A percentile compares a stretch with the other conserved stretches of the same genome.
These are phyloP conservation scores for Microdochium nivale DNA, from an alignment of 2,329 filamentous ascomycete genomes.

Conservation along the genomic window DNA sequence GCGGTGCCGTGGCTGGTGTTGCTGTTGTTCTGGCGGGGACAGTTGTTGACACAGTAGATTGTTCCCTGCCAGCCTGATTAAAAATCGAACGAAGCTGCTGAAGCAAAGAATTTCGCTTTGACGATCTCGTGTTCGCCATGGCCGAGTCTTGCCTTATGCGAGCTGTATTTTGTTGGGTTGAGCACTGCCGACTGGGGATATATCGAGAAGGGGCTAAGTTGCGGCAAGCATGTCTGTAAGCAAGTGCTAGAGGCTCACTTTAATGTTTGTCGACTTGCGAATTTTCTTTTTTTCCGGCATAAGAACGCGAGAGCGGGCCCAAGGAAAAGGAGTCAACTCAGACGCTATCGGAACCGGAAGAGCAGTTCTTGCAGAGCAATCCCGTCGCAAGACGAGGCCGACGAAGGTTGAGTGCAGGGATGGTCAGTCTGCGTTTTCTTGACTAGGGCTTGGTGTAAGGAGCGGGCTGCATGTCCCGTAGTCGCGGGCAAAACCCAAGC, in stretches of 20 bases:
- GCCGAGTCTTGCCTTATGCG: not conserved
- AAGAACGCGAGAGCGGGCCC: not conserved
- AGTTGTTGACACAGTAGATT: constrained; percentile 1
- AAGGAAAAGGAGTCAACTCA: not conserved
- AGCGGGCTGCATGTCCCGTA: not conserved
- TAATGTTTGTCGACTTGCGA: not conserved
- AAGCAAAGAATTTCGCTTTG: constrained; percentile 3
- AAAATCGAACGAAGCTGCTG: constrained; percentile 4
- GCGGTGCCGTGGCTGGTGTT: not conserved
- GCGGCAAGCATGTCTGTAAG: not conserved
- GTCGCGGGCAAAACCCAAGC: not conserved
- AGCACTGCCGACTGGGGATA: not conserved
- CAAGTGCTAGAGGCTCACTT: not conserved
- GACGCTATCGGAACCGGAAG: not conserved
- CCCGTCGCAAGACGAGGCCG: not conserved
- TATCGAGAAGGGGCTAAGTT: not conserved
- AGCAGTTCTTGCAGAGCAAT: not conserved
- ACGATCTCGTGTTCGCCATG: not conserved
- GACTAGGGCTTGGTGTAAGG: not conserved
- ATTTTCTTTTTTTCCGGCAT: not conserved
- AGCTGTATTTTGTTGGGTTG: not conserved
- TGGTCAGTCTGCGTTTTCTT: not conserved
- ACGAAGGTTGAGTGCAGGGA: not conserved
- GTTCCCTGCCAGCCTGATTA: not conserved
- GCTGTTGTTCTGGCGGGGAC: not conserved